Conservation (phyloP, 345 rosid genomes). For the Draba incana region DNA sequence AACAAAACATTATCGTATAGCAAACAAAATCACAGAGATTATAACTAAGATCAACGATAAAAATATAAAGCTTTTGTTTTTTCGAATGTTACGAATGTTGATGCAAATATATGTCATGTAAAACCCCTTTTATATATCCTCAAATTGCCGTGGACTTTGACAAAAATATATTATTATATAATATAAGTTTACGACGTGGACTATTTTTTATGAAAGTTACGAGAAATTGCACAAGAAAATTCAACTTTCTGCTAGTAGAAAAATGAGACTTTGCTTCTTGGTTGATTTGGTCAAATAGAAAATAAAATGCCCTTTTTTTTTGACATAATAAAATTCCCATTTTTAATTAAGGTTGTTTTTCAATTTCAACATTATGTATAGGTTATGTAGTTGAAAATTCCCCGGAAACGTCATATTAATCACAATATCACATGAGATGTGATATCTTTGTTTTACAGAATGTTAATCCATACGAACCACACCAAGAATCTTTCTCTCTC, state of each 20-base stretch:
- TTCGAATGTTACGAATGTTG: neutral
- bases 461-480: too few species aligned
- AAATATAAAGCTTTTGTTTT: neutral
- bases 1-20: slow-evolving; percentile 26
- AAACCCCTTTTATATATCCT: slow-evolving; percentile 17
- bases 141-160: slow-evolving; percentile 22
- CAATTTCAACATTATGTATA: neutral
- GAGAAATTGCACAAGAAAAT: slow-evolving; percentile 18
- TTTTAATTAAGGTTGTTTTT: neutral
- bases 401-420: too few species aligned
- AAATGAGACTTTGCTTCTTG: slow-evolving; percentile 15
- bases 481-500: slow-evolving; percentile 3
- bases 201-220: slow-evolving; percentile 16
- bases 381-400: too few species aligned
- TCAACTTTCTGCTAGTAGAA: neutral
- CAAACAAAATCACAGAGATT: slow-evolving; percentile 16
- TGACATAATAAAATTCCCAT: too few species aligned
- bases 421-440: too few species aligned
- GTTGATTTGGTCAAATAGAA: slow-evolving; percentile 14
- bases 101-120: slow-evolving; percentile 15
- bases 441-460: too few species aligned
- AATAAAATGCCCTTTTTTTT: neutral
- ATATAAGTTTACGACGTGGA: slow-evolving; percentile 1
- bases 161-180: too few species aligned
- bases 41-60: slow-evolving; percentile 10